These are phyloP conservation scores for Lactarius hatsudake DNA, from an alignment of 768 basidiomycete genomes.

Conservation along the genomic window DNA sequence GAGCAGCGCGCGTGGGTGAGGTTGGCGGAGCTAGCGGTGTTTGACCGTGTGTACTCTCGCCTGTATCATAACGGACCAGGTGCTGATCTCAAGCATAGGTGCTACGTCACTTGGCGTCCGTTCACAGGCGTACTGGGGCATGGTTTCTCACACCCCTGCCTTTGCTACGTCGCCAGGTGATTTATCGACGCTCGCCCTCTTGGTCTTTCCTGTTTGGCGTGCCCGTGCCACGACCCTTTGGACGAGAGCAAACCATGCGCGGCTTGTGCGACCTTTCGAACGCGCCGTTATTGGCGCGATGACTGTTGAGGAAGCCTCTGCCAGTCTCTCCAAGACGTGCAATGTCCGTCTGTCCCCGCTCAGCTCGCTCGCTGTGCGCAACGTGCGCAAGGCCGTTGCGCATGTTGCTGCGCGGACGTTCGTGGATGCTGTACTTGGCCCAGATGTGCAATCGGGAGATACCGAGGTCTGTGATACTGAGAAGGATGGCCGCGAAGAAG, in stretches of 20 bases:
- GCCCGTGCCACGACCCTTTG: slow-evolving; percentile 47
- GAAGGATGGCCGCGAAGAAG: slow-evolving; percentile 35
- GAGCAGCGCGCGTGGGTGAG: slow-evolving; percentile 51
- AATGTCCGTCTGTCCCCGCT: slow-evolving; percentile 38
- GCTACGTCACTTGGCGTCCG: slow-evolving; percentile 39
- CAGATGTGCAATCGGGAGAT: slow-evolving; percentile 17
- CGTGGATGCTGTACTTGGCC: slow-evolving; percentile 41
- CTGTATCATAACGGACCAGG: neutral
- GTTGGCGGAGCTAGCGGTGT: slow-evolving; percentile 46
- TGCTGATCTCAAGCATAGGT: slow-evolving; percentile 28
- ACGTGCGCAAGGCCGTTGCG: slow-evolving; percentile 53
- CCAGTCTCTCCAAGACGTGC: slow-evolving; percentile 36
- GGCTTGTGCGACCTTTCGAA: slow-evolving; percentile 46
- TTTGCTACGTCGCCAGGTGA: slow-evolving; percentile 45
- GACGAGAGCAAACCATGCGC: slow-evolving; percentile 37
- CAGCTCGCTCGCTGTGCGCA: slow-evolving; percentile 47
- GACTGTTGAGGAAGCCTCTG: slow-evolving; percentile 52
- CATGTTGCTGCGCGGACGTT: slow-evolving; percentile 55
- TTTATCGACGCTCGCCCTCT: slow-evolving; percentile 56
- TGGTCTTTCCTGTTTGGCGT: slow-evolving; percentile 45
- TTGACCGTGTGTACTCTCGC: slow-evolving; percentile 35
- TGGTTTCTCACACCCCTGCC: slow-evolving; percentile 43
- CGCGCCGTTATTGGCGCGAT: slow-evolving; percentile 52
- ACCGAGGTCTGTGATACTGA: slow-evolving; percentile 33
- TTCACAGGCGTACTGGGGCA: slow-evolving; percentile 53